Base-by-base conservation (phyloP, 768 basidiomycete species). In the Tylopilus felleus region DNA sequence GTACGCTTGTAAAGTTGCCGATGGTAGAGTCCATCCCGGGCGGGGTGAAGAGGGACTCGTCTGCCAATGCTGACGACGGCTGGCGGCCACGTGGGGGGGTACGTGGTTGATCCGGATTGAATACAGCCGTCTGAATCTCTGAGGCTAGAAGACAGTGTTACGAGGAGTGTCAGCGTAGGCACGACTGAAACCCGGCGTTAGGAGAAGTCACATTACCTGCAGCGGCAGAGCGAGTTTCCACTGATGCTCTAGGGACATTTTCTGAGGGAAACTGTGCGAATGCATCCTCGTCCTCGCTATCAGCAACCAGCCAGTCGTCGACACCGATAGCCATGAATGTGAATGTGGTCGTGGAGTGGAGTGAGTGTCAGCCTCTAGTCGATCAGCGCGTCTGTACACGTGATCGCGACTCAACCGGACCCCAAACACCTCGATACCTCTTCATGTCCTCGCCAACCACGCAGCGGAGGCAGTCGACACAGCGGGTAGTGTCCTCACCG, bases 261-360 rank as follows among this genome's bases (percentile, higher is more conserved):
- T 14, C 29, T 47, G 29, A 39, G 0, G 16, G 53, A n/a, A 54
- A 17, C 23, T 31, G 50, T 8, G 29, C 4, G 5, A 52, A 51
- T 21, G 0, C 40, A 31, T 53, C 66, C 45, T 77, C 76, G 25
- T 68, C 76, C 47, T 77, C 76, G 63, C 80, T 82, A 60, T 78
- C 80, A 23, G 75, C 75, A 47, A 81, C 74, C n/a, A 79, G 65
- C 65, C 79, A 79, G 53, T 77, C 70, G 17, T 69, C 58, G 27
- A 60, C 52, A 8, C 29, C 42, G 35, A 28, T 42, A 17, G 47
- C 25, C 60, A 69, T 58, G 47, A 23, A 28, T 31, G 52, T 49
- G 27, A n/a, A n/a, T n/a, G 56, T 60, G 14, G 41, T 33, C 14
- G 33, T 33, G 13, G 14, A 33, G 16, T 27, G 33, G 46, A 40